phyloP scores from a whole-genome alignment of 805 yeast genomes.

The Candida boleticola region DNA sequence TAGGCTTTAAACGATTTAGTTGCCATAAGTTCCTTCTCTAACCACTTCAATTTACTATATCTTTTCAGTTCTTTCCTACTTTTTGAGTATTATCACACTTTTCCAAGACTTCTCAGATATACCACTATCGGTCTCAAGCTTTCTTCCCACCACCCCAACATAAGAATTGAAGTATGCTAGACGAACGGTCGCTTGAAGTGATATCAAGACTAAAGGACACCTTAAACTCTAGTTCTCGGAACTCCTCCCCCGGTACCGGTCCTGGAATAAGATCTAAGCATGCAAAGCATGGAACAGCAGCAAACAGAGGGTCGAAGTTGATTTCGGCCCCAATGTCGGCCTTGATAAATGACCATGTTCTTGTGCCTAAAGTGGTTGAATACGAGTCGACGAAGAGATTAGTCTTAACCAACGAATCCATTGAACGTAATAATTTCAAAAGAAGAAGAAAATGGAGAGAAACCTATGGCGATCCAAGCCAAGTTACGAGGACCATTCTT shows the following conservation, averaged over 20 bases:
- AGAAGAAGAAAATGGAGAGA: conserved; percentile 39
- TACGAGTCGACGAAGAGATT: conserved; percentile 35
- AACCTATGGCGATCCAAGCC: conserved; percentile 14
- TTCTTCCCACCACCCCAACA: too few species aligned
- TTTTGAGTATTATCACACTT: too few species aligned
- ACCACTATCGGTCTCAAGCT: too few species aligned
- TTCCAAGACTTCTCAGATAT: too few species aligned
- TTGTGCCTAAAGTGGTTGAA: conserved; percentile 36
- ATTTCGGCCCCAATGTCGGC: conserved; percentile 3
- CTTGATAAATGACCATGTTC: conserved; percentile 11
- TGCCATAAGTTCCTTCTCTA: too few species aligned
- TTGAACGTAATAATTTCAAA: conserved; percentile 23
- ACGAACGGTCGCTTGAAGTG: conserved; percentile 35
- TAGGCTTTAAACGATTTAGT: too few species aligned
- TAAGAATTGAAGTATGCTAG: too few species aligned
- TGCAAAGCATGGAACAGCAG: background rate
- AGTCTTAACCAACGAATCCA: conserved; percentile 35
- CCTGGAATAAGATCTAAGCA: background rate
- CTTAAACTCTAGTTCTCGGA: conserved; percentile 12
- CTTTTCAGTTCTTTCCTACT: too few species aligned
- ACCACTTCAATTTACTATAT: too few species aligned
- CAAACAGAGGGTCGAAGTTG: conserved; percentile 32
- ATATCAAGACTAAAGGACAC: conserved; percentile 40
- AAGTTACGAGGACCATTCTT: background rate
- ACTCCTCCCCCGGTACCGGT: conserved; percentile 2